Percentiles rank a stretch among this genome's conserved stretches.
phyloP scores from a whole-genome alignment of 2,329 filamentous ascomycete genomes.

The Colletotrichum sp. region DNA sequence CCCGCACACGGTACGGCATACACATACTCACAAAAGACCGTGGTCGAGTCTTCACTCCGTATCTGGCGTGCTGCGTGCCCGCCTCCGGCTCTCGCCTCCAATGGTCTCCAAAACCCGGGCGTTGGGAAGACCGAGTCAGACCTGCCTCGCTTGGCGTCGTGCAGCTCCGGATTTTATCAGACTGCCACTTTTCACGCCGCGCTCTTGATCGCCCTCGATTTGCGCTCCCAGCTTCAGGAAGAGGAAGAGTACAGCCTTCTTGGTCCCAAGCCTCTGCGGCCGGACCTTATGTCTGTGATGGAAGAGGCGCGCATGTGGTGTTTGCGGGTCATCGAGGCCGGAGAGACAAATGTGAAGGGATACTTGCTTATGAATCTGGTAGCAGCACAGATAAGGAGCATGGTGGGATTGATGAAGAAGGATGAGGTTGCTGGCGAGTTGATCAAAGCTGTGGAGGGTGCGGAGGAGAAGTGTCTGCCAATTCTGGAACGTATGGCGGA shows the following conservation, averaged over 20 bases:
- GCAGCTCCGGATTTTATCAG: conserved; percentile 46
- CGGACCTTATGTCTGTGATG: conserved; percentile 47
- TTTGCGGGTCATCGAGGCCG: conserved; percentile 44
- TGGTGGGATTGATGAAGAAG: conserved; percentile 40
- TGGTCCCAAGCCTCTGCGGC: conserved; percentile 34
- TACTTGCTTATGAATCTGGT: conserved; percentile 39
- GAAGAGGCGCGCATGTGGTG: conserved; percentile 45
- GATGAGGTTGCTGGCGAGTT: not conserved
- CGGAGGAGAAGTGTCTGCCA: conserved; percentile 33
- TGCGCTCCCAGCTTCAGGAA: conserved; percentile 44
- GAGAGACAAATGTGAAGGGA: conserved; percentile 62
- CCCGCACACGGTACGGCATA: conserved; percentile 46
- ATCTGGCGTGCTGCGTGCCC: conserved; percentile 47
- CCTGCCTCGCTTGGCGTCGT: conserved; percentile 41
- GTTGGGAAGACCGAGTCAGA: conserved; percentile 14
- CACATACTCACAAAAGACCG: conserved; percentile 54
- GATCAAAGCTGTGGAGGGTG: conserved; percentile 41
- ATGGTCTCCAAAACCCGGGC: not conserved
- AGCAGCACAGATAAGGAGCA: conserved; percentile 38
- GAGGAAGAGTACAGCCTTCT: conserved; percentile 35
- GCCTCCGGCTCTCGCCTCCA: conserved; percentile 13
- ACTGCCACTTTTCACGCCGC: conserved; percentile 35
- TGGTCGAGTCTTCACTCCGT: conserved; percentile 52
- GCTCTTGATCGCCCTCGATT: conserved; percentile 44
- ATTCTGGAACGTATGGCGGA: not conserved